Conservation (phyloP, 2,329 filamentous ascomycete genomes). For the Ophiostoma populinum region DNA sequence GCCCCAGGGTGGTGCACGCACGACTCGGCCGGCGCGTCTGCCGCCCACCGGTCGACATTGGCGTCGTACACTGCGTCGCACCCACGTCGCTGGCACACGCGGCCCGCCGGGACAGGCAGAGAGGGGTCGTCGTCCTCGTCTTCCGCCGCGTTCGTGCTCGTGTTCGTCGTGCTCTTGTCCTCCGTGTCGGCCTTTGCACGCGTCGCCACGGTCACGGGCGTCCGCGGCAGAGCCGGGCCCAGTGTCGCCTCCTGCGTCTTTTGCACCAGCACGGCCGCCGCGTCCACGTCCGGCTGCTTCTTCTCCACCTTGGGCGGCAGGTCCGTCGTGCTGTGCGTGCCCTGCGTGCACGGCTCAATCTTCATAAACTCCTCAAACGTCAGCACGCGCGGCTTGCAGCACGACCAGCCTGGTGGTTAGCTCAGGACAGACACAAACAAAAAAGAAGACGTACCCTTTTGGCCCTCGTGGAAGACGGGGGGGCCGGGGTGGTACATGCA, state of each 20-base stretch:
- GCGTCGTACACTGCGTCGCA: slow-evolving; percentile 53
- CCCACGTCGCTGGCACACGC: slow-evolving; percentile 58
- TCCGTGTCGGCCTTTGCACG: slow-evolving; percentile 12
- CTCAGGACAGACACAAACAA: no score
- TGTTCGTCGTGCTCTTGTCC: slow-evolving; percentile 14
- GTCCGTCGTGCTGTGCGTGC: slow-evolving; percentile 82
- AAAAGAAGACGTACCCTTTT: slow-evolving; percentile 56
- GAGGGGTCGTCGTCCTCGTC: slow-evolving; percentile 71
- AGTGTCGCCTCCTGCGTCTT: slow-evolving; percentile 10
- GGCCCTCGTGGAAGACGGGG: slow-evolving; percentile 91
- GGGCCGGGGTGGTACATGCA: slow-evolving; percentile 89
- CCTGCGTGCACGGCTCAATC: slow-evolving; percentile 83
- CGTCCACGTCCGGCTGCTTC: slow-evolving; percentile 28
- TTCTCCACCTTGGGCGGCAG: slow-evolving; percentile 43
- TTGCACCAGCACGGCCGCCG: slow-evolving; percentile 31
- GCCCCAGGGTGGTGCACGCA: slow-evolving; percentile 81
- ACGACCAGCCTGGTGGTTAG: slow-evolving; percentile 67
- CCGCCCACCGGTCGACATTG: slow-evolving; percentile 23
- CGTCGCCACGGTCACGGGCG: slow-evolving; percentile 25
- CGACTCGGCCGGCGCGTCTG: slow-evolving; percentile 45
- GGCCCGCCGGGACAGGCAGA: slow-evolving; percentile 54
- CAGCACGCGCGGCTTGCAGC: slow-evolving; percentile 90
- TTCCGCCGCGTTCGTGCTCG: slow-evolving; percentile 25
- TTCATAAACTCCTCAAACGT: slow-evolving; percentile 96
- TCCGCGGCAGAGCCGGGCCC: slow-evolving; percentile 20